phyloP scores from a whole-genome alignment of 2,329 filamentous ascomycete species.

The Phyllosticta citrichinensis region DNA sequence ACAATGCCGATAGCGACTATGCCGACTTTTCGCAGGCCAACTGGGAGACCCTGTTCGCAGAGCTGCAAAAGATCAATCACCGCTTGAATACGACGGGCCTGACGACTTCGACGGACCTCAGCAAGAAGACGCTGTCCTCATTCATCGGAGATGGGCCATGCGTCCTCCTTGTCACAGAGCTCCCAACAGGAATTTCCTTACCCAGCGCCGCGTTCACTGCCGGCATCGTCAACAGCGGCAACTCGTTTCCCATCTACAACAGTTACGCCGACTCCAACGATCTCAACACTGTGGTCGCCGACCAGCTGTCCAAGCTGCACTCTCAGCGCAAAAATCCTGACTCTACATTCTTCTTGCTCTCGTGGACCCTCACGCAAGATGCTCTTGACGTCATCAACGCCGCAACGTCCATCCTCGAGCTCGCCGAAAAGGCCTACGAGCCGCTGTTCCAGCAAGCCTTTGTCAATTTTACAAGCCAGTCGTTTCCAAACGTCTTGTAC shows the following conservation, averaged over 20 bases:
- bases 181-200: conserved; percentile 20
- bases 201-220: conserved; percentile 20
- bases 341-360: conserved; percentile 26
- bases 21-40: conserved; percentile 29
- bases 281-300: conserved; percentile 21
- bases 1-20: conserved; percentile 32
- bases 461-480: conserved; percentile 25
- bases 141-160: conserved; percentile 27
- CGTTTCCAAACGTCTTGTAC: conserved; percentile 27
- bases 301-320: conserved; percentile 30
- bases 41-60: conserved; percentile 34
- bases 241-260: conserved; percentile 27
- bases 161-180: conserved; percentile 27
- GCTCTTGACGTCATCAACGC: conserved; percentile 19
- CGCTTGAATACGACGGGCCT: conserved; percentile 23
- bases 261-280: conserved; percentile 28
- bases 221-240: conserved; percentile 23
- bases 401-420: conserved; percentile 21
- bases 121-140: conserved; percentile 22
- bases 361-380: conserved; percentile 27
- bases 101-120: conserved; percentile 21
- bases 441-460: conserved; percentile 21
- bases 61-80: conserved; percentile 33
- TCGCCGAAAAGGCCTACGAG: conserved; percentile 22
- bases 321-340: conserved; percentile 21